These are phyloP conservation scores for Magnaporthales sp. DNA, from an alignment of 2,329 filamentous ascomycete genomes.

Conservation along the genomic window DNA sequence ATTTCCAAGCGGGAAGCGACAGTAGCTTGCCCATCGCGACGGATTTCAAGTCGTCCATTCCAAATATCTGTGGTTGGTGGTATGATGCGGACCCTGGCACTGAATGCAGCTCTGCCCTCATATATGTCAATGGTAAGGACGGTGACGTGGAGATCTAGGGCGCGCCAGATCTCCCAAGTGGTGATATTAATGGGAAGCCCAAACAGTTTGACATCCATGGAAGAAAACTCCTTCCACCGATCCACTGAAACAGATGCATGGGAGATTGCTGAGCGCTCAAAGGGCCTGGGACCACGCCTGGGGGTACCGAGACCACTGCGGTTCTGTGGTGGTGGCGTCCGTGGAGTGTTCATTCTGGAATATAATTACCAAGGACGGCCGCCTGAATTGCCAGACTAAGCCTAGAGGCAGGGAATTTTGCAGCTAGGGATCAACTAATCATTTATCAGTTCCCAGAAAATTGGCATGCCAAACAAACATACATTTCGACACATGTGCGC, in stretches of 20 bases:
- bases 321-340: not conserved
- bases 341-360: not conserved
- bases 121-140: conserved; percentile 44
- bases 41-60: conserved; percentile 38
- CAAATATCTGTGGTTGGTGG: conserved; percentile 36
- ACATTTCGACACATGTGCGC: not conserved
- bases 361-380: not conserved
- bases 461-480: not conserved
- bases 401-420: not conserved
- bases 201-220: conserved; percentile 18
- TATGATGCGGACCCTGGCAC: conserved; percentile 45
- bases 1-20: conserved; percentile 7
- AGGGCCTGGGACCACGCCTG: not conserved
- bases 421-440: not conserved
- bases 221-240: conserved; percentile 3
- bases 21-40: conserved; percentile 4
- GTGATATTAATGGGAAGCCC: conserved; percentile 26
- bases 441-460: not conserved
- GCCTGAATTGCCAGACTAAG: not conserved
- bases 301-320: not conserved
- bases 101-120: conserved; percentile 24
- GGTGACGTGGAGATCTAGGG: conserved; percentile 26
- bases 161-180: conserved; percentile 37
- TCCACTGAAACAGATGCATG: not conserved
- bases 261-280: not conserved